Base-by-base conservation (phyloP, 2,329 filamentous ascomycete genomes). In the Xylaria sp. region DNA sequence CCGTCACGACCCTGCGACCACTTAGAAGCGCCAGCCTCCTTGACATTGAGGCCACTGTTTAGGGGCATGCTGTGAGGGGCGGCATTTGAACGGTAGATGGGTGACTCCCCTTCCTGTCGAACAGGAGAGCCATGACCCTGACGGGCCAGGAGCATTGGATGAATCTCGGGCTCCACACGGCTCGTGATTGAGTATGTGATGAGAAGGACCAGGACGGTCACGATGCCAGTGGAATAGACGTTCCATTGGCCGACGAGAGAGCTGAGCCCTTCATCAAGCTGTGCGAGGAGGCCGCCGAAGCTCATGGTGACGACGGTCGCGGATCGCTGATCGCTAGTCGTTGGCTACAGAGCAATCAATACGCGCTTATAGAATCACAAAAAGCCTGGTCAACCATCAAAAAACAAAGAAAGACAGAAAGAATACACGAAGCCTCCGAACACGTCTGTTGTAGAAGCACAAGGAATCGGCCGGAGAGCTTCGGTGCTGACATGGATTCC, bases 111-210 rank as follows among this genome's bases (percentile, higher is more conserved):
- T 66, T 92, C 88, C 74, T 95, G 90, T 74, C 96, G 88, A 62
- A 98, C 92, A 13, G 91, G 88, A 9, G 93, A 92, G 60, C 92
- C 87, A 71, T 90, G 86, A 2, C 93, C 89, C 84, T 98, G 96
- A 63, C 95, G 89, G 64, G 93, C 92, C 32, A 99, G 90, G 57
- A 98, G 87, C 80, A 97, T 90, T 40, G 96, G 95, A 80, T 98
- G 96, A 5, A 92, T 92, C 82, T 99, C 96, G 5, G 96, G 92
- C 62, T 98, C 95, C 69, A 89, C 87, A 60, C 88, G 87, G 69
- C 89, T 89, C 75, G 92, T 83, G 72, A 97, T 82, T 53, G 90
- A 87, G 80, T 93, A 94, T 66, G 90, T 86, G 65, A 95, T 81
- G 75, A 94, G 87, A 63, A 86, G 84, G 69, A 91, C 83, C 51